These are phyloP conservation scores for Coffea humblotiana DNA, from an alignment of 305 asterid species.

Conservation along the genomic window DNA sequence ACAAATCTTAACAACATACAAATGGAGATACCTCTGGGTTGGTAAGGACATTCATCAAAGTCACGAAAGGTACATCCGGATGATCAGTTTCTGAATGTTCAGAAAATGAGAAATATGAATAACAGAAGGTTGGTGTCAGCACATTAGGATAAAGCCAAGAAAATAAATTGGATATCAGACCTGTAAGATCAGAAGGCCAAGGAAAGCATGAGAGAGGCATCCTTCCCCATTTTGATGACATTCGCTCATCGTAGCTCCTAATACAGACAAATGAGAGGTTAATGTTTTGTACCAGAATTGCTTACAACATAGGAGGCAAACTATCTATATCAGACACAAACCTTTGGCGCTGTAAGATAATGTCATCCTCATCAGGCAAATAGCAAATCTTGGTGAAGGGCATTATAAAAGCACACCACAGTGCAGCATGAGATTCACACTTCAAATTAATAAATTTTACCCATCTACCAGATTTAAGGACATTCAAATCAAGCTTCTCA, in stretches of 20 bases:
- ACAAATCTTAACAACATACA: background rate
- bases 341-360: constrained; percentile 55
- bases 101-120: constrained; percentile 17
- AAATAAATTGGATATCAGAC: constrained; percentile 34
- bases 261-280: constrained; percentile 7
- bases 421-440: constrained; percentile 47
- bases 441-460: constrained; percentile 49
- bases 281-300: background rate
- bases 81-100: constrained; percentile 53
- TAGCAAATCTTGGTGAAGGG: constrained; percentile 62
- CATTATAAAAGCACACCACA: constrained; percentile 66
- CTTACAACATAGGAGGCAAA: background rate
- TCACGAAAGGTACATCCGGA: constrained; percentile 53
- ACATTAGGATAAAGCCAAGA: constrained; percentile 20
- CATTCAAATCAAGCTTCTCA: constrained; percentile 48
- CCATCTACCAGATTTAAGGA: constrained; percentile 65
- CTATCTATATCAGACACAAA: constrained; percentile 27
- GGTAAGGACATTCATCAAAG: constrained; percentile 72
- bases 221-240: constrained; percentile 48
- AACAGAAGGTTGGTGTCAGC: constrained; percentile 15
- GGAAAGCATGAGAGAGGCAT: constrained; percentile 69
- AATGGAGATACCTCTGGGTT: constrained; percentile 54
- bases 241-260: constrained; percentile 56
- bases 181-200: constrained; percentile 61
- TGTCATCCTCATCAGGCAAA: constrained; percentile 57